phyloP scores from a whole-genome alignment of 495 filamentous ascomycete genomes.

The Tuber magnatum region DNA sequence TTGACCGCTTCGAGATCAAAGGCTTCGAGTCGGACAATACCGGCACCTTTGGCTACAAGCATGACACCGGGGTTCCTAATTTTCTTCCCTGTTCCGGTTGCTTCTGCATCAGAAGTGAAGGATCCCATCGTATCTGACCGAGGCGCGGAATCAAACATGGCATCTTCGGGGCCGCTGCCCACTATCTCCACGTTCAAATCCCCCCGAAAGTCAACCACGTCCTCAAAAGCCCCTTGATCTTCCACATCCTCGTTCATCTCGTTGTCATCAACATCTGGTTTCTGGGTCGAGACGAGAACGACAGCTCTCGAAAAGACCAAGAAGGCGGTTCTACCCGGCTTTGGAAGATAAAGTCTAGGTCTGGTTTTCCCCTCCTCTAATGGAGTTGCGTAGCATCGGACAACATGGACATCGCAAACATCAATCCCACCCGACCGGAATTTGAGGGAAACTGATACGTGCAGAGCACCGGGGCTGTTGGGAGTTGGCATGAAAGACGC shows the following conservation, averaged over 20 bases:
- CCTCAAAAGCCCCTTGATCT: conserved; percentile 57
- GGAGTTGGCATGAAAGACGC: conserved; percentile 27
- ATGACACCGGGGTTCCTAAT: conserved; percentile 59
- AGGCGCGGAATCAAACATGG: conserved; percentile 38
- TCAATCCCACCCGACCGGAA: conserved; percentile 32
- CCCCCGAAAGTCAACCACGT: conserved; percentile 71
- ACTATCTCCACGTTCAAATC: conserved; percentile 56
- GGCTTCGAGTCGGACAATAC: conserved; percentile 66
- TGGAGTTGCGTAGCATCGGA: conserved; percentile 56
- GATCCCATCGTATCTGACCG: conserved; percentile 42
- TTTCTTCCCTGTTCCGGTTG: conserved; percentile 42
- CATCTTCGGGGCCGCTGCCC: conserved; percentile 55
- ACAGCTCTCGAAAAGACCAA: conserved; percentile 69
- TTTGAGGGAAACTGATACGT: conserved; percentile 43
- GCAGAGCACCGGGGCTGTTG: conserved; percentile 27
- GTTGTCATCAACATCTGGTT: conserved; percentile 15
- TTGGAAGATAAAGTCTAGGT: conserved; percentile 69
- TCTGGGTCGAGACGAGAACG: conserved; percentile 60
- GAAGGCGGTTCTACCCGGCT: conserved; percentile 71
- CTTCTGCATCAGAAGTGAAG: conserved; percentile 15
- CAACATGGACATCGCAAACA: conserved; percentile 53
- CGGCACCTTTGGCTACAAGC: conserved; percentile 69
- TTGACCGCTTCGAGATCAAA: conserved; percentile 49
- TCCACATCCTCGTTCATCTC: conserved; percentile 27
- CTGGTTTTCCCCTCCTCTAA: conserved; percentile 45